Base-by-base conservation (phyloP, 2,329 filamentous ascomycete species). In the Scytalidium sp. region DNA sequence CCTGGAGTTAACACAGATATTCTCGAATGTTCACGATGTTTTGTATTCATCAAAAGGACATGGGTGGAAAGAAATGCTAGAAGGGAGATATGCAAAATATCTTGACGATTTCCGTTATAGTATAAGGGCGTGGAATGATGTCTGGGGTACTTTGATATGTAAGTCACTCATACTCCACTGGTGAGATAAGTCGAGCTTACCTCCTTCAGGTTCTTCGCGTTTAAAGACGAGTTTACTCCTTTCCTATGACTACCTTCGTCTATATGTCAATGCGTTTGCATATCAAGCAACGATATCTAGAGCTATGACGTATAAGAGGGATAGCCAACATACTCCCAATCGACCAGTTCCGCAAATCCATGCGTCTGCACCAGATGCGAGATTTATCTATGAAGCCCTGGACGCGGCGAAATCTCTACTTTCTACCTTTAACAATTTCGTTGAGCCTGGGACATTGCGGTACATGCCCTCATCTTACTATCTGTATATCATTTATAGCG, bases 261-360 rank as follows among this genome's bases (percentile, higher is more conserved):
- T 90, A 1, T 90, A 90, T 63, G 87, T 85, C 45, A 88, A 88
- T 51, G 85, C 86, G 0, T 90, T 89, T 61, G 86, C 85, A 1
- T 89, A 89, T 56, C 86, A 90, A 62, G 85, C 86, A 2, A 87
- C 84, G 1, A 81, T 79, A 45, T 81, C 67, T 57, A 78, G 75
- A 60, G 78, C 66, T 49, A 45, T 64, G 15, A 59, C 58, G 7
- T 58, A 55, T 20, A 57, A 62, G 41, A 56, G 57, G 27, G 56
- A 62, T 21, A 60, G 56, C 40, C 56, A 60, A 45, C 60, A 70
- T 70, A 6, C 81, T 77, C 59, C 72, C 69, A 58, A 56, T 41
- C 53, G 57, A 9, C 48, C 56, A 13, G 52, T 62, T 23, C 58
- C 59, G 13, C 50, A 60, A 10, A 62, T 64, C 40, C 59, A 61